Percentiles rank a stretch among this genome's conserved stretches.
These are phyloP conservation scores for Suillus hirtellus DNA, from an alignment of 768 basidiomycete species.

Conservation along the genomic window DNA sequence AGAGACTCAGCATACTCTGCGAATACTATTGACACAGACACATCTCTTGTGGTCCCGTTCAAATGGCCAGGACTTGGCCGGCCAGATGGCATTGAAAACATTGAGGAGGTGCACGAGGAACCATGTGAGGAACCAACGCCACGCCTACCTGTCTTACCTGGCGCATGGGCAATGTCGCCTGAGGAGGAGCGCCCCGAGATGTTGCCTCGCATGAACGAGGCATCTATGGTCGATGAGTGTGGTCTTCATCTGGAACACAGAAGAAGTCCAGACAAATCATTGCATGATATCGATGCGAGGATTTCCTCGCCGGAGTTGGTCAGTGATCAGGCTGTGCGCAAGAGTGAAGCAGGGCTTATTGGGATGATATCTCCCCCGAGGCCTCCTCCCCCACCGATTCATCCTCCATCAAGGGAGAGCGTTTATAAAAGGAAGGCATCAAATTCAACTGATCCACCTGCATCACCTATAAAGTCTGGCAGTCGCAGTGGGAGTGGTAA, in stretches of 20 bases:
- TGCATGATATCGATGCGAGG: constrained; percentile 53
- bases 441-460: constrained; percentile 25
- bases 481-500: constrained; percentile 42
- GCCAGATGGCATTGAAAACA: constrained; percentile 39
- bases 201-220: constrained; percentile 16
- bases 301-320: constrained; percentile 57
- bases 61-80: constrained; percentile 58
- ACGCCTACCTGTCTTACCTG: constrained; percentile 45
- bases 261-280: constrained; percentile 32
- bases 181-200: constrained; percentile 46
- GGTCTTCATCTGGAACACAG: constrained; percentile 29
- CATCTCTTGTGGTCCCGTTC: constrained; percentile 53
- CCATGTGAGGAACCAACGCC: constrained; percentile 26
- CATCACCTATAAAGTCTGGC: constrained; percentile 36
- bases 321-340: constrained; percentile 43
- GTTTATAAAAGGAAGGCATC: constrained; percentile 23
- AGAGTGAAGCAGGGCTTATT: constrained; percentile 65
- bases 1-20: constrained; percentile 66
- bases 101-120: constrained; percentile 35
- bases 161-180: constrained; percentile 56
- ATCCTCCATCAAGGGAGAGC: constrained; percentile 29
- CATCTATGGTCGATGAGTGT: constrained; percentile 27
- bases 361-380: constrained; percentile 45
- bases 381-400: constrained; percentile 24
- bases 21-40: constrained; percentile 42